Base-by-base conservation (phyloP, 106 monocot genomes). In the Xerophyta viscosa region DNA sequence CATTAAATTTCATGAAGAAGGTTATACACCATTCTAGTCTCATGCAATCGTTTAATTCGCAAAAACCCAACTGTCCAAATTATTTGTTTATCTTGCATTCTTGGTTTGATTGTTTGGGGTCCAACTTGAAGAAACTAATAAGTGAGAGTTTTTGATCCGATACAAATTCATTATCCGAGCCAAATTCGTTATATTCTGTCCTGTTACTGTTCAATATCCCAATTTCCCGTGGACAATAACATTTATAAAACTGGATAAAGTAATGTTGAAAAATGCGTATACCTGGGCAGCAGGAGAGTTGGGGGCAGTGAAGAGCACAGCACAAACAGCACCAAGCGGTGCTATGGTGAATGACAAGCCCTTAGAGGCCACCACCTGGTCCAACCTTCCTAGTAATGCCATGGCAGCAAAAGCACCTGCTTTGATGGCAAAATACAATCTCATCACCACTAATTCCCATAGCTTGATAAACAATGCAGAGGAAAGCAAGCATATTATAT, bases 341-440 rank as follows among this genome's bases (percentile, higher is more conserved):
- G 92, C 92, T 39, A 92, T 76, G 10, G 92, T 92, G 54, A 87
- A 61, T 3, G 82, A 72, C 41, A 92, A 0, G 8, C 92, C 92
- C 20, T 51, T 66, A 8, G 67, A 30, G 36, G 86, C 86, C 52
- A 83, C 24, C 52, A 87, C 36, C 65, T 87, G 79, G 62, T 92
- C 92, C 53, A 92, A 13, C 64, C 67, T 71, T 31, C 82, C 91
- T 33, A 92, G 24, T 24, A 80, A 23, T 3, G 86, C 92, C 92
- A 92, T 92, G 31, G 92, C 86, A 11, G 54, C 64, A 52, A 92
- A 92, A 30, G 92, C 92, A 22, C 92, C 91, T 85, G 61, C 44
- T 14, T 42, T 12, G n/a, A n/a, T 12, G 39, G 15, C 13, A 39
- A 20, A 23, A 24, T 11, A 54, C 30, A 42, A n/a, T 9, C 1